A percentile compares a stretch with the other conserved stretches of the same genome.
phyloP scores from a whole-genome alignment of 352 stramenopile genomes.

The Elongisporangium undulatum region DNA sequence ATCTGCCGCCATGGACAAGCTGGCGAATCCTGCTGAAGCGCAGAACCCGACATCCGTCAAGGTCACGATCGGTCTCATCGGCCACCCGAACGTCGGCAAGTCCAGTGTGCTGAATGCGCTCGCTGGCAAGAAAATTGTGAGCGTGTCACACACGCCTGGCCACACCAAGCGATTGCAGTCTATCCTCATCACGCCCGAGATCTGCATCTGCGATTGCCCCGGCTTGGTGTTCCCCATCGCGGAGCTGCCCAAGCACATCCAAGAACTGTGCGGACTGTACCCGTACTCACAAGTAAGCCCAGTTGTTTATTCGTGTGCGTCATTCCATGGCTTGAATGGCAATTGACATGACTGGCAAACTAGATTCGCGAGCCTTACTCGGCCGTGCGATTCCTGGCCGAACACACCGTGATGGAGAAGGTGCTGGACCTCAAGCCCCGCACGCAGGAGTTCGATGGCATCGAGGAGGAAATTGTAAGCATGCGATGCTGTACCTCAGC shows the following conservation, averaged over 20 bases:
- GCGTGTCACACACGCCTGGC: slow-evolving; percentile 80
- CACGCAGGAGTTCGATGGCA: slow-evolving; percentile 69
- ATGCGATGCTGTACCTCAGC: neutral
- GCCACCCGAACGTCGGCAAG: slow-evolving; percentile 88
- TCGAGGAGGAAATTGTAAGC: slow-evolving; percentile 41
- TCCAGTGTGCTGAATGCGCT: slow-evolving; percentile 85
- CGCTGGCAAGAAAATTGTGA: slow-evolving; percentile 84
- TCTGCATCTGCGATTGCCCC: slow-evolving; percentile 86
- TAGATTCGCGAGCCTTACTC: slow-evolving; percentile 88
- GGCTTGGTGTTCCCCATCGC: slow-evolving; percentile 84
- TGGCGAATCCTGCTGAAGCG: slow-evolving; percentile 18
- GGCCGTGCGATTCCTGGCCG: slow-evolving; percentile 78
- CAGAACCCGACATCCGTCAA: slow-evolving; percentile 42
- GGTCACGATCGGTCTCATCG: slow-evolving; percentile 84
- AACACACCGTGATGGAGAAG: slow-evolving; percentile 66
- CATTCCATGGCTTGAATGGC: neutral
- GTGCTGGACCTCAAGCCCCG: slow-evolving; percentile 70
- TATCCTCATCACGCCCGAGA: slow-evolving; percentile 77
- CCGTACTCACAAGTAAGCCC: slow-evolving; percentile 74
- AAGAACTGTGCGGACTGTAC: slow-evolving; percentile 80
- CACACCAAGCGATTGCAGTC: slow-evolving; percentile 86
- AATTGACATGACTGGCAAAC: slow-evolving; percentile 2
- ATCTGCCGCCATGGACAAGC: slow-evolving; percentile 19
- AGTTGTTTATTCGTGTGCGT: neutral
- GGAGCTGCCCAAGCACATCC: slow-evolving; percentile 74